Evolutionary conservation across 345 rosid genomes (phyloP).

Genomic region (Linum usitatissimum): DNA sequence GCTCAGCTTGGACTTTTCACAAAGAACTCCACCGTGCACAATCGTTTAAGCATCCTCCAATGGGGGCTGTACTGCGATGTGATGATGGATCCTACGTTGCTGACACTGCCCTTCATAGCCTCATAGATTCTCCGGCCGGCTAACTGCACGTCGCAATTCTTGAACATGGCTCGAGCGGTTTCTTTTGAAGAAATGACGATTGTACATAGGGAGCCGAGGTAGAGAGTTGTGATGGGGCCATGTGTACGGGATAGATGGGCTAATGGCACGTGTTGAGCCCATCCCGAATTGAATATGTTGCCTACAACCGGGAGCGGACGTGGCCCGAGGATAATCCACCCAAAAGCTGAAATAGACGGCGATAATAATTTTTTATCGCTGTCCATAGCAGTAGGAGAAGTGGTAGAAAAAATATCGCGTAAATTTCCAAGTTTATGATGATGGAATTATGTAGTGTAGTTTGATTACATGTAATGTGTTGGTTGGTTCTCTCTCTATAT

Average conservation of each 20-base stretch:
- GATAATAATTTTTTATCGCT: too few species aligned
- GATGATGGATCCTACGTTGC: constrained; percentile 53
- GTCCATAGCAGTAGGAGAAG: too few species aligned
- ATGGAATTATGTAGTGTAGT: too few species aligned
- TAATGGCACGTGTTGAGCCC: constrained; percentile 43
- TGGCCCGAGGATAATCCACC: constrained; percentile 56
- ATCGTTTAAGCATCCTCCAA: constrained; percentile 64
- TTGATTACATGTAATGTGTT: too few species aligned
- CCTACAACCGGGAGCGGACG: constrained; percentile 53
- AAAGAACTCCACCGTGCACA: constrained; percentile 59
- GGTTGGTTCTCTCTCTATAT: too few species aligned
- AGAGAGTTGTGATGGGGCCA: constrained; percentile 67
- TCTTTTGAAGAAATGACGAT: constrained; percentile 59
- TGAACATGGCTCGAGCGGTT: constrained; percentile 64
- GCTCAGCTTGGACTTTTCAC: constrained; percentile 16
- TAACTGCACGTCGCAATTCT: constrained; percentile 52
- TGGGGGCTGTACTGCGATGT: constrained; percentile 68
- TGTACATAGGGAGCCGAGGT: constrained; percentile 64
- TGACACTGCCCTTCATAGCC: constrained; percentile 52
- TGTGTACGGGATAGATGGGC: constrained; percentile 33
- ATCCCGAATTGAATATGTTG: constrained; percentile 48
- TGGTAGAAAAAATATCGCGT: too few species aligned
- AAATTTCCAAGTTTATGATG: too few species aligned
- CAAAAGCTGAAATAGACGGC: constrained; percentile 14
- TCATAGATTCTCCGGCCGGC: constrained; percentile 78